These are phyloP conservation scores for Tilletia walkeri DNA, from an alignment of 1,284 basidiomycete genomes.

Conservation along the genomic window DNA sequence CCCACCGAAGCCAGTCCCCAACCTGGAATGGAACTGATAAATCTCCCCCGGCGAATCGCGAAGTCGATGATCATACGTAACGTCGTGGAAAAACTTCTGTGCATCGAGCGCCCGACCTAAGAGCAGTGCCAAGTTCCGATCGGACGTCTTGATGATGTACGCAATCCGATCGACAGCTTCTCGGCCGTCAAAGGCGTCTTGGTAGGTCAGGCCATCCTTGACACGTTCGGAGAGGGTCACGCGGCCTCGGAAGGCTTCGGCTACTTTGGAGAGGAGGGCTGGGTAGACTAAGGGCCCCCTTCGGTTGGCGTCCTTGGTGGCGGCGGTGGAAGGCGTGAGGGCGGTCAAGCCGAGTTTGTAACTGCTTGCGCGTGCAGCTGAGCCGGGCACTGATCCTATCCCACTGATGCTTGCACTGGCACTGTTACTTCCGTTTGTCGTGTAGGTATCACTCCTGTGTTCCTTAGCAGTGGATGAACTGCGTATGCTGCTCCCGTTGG, in stretches of 20 bases:
- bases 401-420: not conserved
- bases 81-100: conserved; percentile 99
- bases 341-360: not conserved
- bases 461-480: conserved; percentile 23
- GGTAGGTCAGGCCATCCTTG: conserved; percentile 95
- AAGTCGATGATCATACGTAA: conserved; percentile 94
- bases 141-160: conserved; percentile 96
- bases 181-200: conserved; percentile 91
- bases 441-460: conserved; percentile 23
- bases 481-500: conserved; percentile 26
- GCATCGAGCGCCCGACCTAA: conserved; percentile 92
- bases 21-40: conserved; percentile 74
- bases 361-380: not conserved
- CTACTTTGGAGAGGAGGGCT: conserved; percentile 87
- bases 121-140: conserved; percentile 89
- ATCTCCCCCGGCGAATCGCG: conserved; percentile 84
- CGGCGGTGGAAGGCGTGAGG: conserved; percentile 4
- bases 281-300: conserved; percentile 75
- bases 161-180: conserved; percentile 95
- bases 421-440: conserved; percentile 18
- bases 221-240: conserved; percentile 74
- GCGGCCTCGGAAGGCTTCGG: conserved; percentile 83
- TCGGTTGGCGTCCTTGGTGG: not conserved
- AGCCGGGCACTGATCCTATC: conserved; percentile 19
- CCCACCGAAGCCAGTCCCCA: conserved; percentile 24